Evolutionary conservation across 306 rosid species (phyloP).

Genomic region (Pterocarpus macrocarpus): DNA sequence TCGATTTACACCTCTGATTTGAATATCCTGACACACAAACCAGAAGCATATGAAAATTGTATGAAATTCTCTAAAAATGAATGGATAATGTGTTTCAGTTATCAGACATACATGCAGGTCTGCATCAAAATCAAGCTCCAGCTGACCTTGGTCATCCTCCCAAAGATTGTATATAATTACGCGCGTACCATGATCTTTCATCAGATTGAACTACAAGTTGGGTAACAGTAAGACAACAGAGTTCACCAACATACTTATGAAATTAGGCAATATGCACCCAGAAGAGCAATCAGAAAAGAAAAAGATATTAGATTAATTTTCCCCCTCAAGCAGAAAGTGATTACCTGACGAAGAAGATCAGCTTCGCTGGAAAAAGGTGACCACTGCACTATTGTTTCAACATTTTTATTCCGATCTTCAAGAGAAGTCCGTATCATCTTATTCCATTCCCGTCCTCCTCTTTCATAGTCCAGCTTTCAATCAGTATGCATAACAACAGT

Average conservation of each 20-base stretch:
- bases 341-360: conserved; percentile 82
- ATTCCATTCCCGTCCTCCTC: conserved; percentile 64
- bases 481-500: conserved; percentile 46
- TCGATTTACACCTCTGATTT: conserved; percentile 93
- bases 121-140: conserved; percentile 90
- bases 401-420: conserved; percentile 78
- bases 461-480: conserved; percentile 85
- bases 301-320: not conserved
- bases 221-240: conserved; percentile 41
- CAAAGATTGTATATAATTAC: conserved; percentile 93
- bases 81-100: conserved; percentile 17
- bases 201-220: conserved; percentile 66
- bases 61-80: not conserved
- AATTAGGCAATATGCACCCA: conserved; percentile 24
- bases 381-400: conserved; percentile 83
- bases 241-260: conserved; percentile 34
- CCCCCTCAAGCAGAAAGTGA: conserved; percentile 14
- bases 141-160: conserved; percentile 97
- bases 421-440: conserved; percentile 70
- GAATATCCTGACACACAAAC: conserved; percentile 77
- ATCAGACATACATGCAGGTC: conserved; percentile 79
- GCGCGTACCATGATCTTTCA: conserved; percentile 84
- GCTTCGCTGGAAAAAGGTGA: conserved; percentile 82
- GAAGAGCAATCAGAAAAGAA: conserved; percentile 18
- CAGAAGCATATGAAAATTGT: conserved; percentile 5